Percentiles rank a stretch among this genome's conserved stretches.
phyloP scores from a whole-genome alignment of 495 filamentous ascomycete species.

The Cetradonia linearis region DNA sequence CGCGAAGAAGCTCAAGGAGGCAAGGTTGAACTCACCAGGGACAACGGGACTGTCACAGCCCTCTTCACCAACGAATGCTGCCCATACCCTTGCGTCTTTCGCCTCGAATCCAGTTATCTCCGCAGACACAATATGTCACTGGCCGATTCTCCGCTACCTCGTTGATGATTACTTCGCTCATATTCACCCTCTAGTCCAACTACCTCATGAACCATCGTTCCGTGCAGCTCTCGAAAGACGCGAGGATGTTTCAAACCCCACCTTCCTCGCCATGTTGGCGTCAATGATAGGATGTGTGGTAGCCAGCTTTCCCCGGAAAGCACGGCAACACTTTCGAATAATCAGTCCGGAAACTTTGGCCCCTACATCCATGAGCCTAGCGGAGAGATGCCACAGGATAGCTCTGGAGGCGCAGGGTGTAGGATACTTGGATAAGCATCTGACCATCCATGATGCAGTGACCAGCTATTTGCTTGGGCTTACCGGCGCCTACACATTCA shows the following conservation, averaged over 20 bases:
- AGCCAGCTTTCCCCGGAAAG: constrained; percentile 72
- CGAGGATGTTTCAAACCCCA: constrained; percentile 56
- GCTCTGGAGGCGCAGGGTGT: constrained; percentile 61
- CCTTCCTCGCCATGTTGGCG: constrained; percentile 67
- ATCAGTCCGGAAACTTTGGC: constrained; percentile 41
- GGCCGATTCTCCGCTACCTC: constrained; percentile 53
- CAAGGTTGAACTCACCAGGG: constrained; percentile 39
- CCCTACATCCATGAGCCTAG: constrained; percentile 59
- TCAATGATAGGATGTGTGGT: constrained; percentile 72
- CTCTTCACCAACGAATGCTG: constrained; percentile 31
- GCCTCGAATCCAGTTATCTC: constrained; percentile 37
- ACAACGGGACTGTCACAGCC: constrained; percentile 25
- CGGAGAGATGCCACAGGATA: constrained; percentile 63
- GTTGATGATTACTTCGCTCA: constrained; percentile 86
- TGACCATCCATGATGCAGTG: constrained; percentile 69
- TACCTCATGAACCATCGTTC: constrained; percentile 82
- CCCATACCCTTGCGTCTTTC: constrained; percentile 35
- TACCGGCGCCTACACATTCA: constrained; percentile 58
- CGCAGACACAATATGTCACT: constrained; percentile 66
- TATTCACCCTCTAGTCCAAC: constrained; percentile 75
- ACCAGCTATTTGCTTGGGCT: constrained; percentile 77
- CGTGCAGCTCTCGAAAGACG: constrained; percentile 57
- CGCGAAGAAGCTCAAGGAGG: constrained; percentile 69
- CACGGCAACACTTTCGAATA: constrained; percentile 44
- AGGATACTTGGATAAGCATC: constrained; percentile 53